phyloP scores from a whole-genome alignment of 148 eudicot species.

The Cornus kousa region DNA sequence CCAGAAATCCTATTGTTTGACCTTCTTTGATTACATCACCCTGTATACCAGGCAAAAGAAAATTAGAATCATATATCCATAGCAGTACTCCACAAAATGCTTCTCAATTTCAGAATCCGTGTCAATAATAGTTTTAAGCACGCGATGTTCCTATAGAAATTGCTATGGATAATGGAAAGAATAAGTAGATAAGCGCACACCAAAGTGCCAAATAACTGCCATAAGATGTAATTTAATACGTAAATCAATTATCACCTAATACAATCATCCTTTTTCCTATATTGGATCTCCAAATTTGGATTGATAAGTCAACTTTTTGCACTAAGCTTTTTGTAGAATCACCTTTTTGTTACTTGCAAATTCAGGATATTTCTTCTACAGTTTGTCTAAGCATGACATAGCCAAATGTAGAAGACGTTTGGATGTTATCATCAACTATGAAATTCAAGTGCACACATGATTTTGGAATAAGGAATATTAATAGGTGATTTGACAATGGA shows the following conservation, averaged over 20 bases:
- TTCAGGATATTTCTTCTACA: background rate
- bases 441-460: background rate
- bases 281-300: background rate
- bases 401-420: background rate
- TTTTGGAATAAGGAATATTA: background rate
- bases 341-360: background rate
- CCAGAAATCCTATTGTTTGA: constrained; percentile 74
- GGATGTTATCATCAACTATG: background rate
- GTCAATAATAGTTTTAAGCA: no score
- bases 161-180: background rate
- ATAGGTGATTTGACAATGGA: background rate
- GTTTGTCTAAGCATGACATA: background rate
- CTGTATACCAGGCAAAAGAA: constrained; percentile 31
- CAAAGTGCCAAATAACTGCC: background rate
- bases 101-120: no score
- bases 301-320: background rate
- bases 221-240: no score
- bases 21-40: constrained; percentile 89
- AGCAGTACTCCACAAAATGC: background rate
- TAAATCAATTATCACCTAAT: background rate
- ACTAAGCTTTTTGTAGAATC: background rate
- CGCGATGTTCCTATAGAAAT: no score
- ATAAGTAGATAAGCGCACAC: background rate
- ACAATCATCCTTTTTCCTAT: background rate
- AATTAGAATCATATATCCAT: constrained; percentile 5